Conservation (phyloP, 2,329 filamentous ascomycete genomes). For the Arthrocladium fulminans region DNA sequence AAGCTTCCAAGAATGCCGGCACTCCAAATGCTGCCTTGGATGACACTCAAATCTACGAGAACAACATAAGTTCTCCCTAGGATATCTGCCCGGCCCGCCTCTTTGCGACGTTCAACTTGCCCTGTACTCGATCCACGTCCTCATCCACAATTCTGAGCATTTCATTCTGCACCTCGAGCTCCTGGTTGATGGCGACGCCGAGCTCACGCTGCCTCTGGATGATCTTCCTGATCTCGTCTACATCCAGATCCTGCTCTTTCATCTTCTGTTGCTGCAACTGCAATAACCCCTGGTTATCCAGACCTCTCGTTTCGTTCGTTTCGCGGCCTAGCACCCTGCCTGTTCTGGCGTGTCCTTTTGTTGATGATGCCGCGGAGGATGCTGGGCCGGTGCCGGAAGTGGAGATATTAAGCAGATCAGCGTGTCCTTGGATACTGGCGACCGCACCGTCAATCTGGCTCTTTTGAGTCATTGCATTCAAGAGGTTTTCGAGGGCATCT, state of each 20-base stretch:
- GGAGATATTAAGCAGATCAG: slow-evolving; percentile 30
- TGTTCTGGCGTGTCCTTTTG: slow-evolving; percentile 28
- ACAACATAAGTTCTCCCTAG: slow-evolving; percentile 19
- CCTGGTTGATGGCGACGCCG: slow-evolving; percentile 54
- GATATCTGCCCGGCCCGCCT: slow-evolving; percentile 41
- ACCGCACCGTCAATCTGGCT: slow-evolving; percentile 37
- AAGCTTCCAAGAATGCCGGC: too few relatives aligned
- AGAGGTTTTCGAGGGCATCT: slow-evolving; percentile 51
- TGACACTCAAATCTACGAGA: too few relatives aligned
- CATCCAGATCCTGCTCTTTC: slow-evolving; percentile 51
- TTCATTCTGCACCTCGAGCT: slow-evolving; percentile 53
- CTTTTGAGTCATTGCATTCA: slow-evolving; percentile 50
- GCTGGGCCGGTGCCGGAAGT: slow-evolving; percentile 5
- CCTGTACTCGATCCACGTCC: slow-evolving; percentile 44
- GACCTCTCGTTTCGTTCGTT: slow-evolving; percentile 52
- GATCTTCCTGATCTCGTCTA: slow-evolving; percentile 50
- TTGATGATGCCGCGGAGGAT: slow-evolving; percentile 8
- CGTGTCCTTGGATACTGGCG: slow-evolving; percentile 38
- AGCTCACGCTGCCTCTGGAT: slow-evolving; percentile 53
- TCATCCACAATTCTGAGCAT: slow-evolving; percentile 51
- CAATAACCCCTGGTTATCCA: slow-evolving; percentile 56
- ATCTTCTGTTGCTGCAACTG: slow-evolving; percentile 56
- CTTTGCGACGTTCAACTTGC: slow-evolving; percentile 40
- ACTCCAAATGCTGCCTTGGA: too few relatives aligned
- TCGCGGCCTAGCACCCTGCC: slow-evolving; percentile 46